Base-by-base conservation (phyloP, 768 basidiomycete species). In the Kwoniella pini region DNA sequence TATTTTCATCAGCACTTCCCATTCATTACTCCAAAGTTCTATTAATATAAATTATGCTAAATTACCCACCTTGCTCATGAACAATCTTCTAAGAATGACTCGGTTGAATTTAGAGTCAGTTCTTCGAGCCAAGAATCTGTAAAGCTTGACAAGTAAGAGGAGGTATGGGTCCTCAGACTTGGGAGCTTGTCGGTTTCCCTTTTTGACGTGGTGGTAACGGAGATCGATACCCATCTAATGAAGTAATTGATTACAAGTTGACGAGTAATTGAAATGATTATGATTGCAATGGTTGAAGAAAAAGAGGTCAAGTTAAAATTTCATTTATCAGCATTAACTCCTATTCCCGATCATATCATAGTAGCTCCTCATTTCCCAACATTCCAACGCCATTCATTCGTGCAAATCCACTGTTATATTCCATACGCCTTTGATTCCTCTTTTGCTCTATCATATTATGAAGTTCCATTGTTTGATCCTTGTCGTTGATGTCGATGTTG, bases 91-190 rank as follows among this genome's bases (percentile, higher is more conserved):
- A 79, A 99, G 92, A 82, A 99, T 85, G 77, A 86, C 90, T 88
- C 92, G 74, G 89, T 99, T 99, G 84, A 99, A 99, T 66, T 82
- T 82, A 56, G 93, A 86, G 79, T 97, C 91, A 60, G 96, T 98
- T 76, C 96, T 88, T 76, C 96, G 88, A 67, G 96, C 94, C 66
- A 99, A 83, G 86, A 99, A 99, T 74, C 96, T 91, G 84, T 99
- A 99, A 68, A 98, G 87, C 95, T 99, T 98, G 82, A 98, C 96
- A 65, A 99, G 87, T 75, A 98, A 85, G 75, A 96, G 87, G 74
- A 99, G 86, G 83, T 99, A 98, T 17, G 95, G 95, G 82, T 99
- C 96, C 89, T 97, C 91, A 80, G 91, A 95, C 84, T 90, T 91
- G 80, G 96, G 96, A 65, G 91, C 91, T 71, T 89, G 89, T 67